phyloP scores from a whole-genome alignment of 805 yeast species.

The Grigorovia jiainica region DNA sequence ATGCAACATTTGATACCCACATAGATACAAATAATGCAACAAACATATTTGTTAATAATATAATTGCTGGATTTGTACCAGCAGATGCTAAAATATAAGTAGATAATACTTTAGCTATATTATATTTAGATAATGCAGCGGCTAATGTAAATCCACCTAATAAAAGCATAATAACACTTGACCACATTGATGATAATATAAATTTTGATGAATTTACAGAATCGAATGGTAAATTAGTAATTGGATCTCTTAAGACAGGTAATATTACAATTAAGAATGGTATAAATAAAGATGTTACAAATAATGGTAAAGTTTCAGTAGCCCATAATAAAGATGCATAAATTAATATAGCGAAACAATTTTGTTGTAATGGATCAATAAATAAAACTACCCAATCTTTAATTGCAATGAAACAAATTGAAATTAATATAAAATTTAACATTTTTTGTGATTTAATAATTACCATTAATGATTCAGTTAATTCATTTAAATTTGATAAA shows the following conservation, averaged over 20 bases:
- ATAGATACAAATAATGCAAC: conserved; percentile 81
- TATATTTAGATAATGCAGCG: conserved; percentile 85
- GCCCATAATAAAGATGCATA: conserved; percentile 90
- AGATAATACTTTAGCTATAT: conserved; percentile 78
- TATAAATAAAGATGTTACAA: conserved; percentile 75
- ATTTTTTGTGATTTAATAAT: conserved; percentile 2
- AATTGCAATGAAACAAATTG: conserved; percentile 37
- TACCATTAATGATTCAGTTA: conserved; percentile 10
- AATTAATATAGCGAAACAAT: conserved; percentile 76
- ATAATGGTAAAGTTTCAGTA: conserved; percentile 74
- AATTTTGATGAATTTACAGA: conserved; percentile 59
- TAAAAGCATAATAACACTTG: conserved; percentile 80
- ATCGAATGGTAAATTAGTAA: conserved; percentile 40
- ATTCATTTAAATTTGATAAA: conserved; percentile 12
- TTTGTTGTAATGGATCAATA: conserved; percentile 47
- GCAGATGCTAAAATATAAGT: conserved; percentile 73
- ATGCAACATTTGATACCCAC: conserved; percentile 97
- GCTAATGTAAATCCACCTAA: conserved; percentile 94
- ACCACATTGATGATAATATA: conserved; percentile 88
- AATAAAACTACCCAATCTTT: conserved; percentile 33
- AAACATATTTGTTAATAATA: conserved; percentile 71
- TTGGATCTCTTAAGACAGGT: conserved; percentile 54
- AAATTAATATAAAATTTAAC: conserved; percentile 40
- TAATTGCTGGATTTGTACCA: conserved; percentile 75
- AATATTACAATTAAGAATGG: conserved; percentile 74